Evolutionary conservation across 164 flowering plant species (phyloP).

Genomic region (Stephania cephalantha): DNA sequence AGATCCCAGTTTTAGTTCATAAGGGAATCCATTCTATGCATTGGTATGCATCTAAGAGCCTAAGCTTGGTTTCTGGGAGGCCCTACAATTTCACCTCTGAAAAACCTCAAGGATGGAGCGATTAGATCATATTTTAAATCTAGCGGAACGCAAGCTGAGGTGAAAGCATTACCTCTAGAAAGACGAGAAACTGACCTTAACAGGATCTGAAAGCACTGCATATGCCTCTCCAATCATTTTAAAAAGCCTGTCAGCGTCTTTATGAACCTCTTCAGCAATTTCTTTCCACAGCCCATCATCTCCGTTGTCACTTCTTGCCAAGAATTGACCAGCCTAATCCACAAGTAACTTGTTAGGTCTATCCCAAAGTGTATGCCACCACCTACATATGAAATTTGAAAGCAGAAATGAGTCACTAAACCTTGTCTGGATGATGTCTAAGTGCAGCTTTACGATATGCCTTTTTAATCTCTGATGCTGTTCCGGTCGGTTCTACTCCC

Average conservation of each 20-base stretch:
- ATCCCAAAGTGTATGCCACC: background rate
- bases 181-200: slow-evolving; percentile 43
- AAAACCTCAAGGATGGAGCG: no score
- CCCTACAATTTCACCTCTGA: background rate
- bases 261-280: slow-evolving; percentile 59
- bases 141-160: background rate
- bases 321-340: slow-evolving; percentile 76
- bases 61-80: no score
- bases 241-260: slow-evolving; percentile 88
- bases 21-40: no score
- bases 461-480: slow-evolving; percentile 28
- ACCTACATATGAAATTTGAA: background rate
- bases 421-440: slow-evolving; percentile 23
- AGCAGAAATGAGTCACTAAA: background rate
- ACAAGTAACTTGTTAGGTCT: slow-evolving; percentile 2
- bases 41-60: no score
- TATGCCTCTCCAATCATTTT: slow-evolving; percentile 98
- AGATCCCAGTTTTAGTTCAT: no score
- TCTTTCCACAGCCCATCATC: slow-evolving; percentile 81
- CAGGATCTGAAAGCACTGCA: slow-evolving; percentile 77
- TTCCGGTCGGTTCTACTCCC: slow-evolving; percentile 62
- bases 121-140: background rate
- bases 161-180: background rate
- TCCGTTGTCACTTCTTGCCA: slow-evolving; percentile 71
- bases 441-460: slow-evolving; percentile 26